phyloP scores from a whole-genome alignment of 352 stramenopile species.

The Phytophthora sansomeana region DNA sequence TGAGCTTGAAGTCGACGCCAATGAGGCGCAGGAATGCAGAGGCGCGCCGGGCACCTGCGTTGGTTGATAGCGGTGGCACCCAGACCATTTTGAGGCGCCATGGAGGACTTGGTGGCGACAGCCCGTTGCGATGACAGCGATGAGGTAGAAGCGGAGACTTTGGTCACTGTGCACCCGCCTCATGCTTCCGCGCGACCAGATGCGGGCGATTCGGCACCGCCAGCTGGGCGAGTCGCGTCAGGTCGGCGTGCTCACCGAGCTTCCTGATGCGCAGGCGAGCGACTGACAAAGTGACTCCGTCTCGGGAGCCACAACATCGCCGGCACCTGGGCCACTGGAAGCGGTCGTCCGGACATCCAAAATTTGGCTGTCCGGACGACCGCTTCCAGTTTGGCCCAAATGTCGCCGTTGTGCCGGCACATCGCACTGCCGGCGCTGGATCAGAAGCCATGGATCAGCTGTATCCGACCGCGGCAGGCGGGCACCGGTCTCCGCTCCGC shows the following conservation, averaged over 20 bases:
- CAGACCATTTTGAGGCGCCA: conserved; percentile 22
- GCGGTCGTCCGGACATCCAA: conserved; percentile 18
- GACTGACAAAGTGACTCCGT: conserved; percentile 24
- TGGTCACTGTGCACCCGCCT: conserved; percentile 32
- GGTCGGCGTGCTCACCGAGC: not conserved
- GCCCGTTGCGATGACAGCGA: not conserved
- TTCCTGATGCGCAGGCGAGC: conserved; percentile 23
- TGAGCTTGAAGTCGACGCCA: conserved; percentile 28
- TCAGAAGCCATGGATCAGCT: conserved; percentile 33
- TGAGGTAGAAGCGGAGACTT: conserved; percentile 33
- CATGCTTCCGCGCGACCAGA: conserved; percentile 25
- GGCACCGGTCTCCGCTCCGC: not conserved
- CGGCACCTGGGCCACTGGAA: conserved; percentile 27
- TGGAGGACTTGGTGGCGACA: conserved; percentile 4
- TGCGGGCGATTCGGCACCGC: conserved; percentile 17
- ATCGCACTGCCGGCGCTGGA: conserved; percentile 9
- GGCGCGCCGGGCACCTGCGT: conserved; percentile 16
- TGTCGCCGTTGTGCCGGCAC: conserved; percentile 6
- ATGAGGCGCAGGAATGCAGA: conserved; percentile 20
- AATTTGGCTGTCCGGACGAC: too few relatives aligned
- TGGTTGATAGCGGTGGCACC: conserved; percentile 26
- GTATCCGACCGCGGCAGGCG: conserved; percentile 20
- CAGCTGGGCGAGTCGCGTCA: conserved; percentile 18
- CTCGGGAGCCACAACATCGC: conserved; percentile 16
- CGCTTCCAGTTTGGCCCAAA: too few relatives aligned